Base-by-base conservation (phyloP, 2,329 filamentous ascomycete genomes). In the Alternaria viburni region DNA sequence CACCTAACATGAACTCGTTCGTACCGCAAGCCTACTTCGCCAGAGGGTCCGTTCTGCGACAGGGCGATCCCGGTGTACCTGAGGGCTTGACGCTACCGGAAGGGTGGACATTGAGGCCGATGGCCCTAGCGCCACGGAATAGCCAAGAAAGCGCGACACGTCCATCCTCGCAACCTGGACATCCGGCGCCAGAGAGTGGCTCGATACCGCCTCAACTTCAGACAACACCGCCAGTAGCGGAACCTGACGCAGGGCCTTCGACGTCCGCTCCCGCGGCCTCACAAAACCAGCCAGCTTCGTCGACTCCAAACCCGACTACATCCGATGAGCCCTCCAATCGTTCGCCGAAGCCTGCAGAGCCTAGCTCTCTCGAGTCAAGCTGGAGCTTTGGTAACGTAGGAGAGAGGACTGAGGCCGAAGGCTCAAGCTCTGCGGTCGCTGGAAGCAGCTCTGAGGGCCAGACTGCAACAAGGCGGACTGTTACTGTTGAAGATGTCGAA, bases 101-200 rank as follows among this genome's bases (percentile, higher is more conserved):
- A 52, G 79, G 78, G 13, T 81, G 78, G 77, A 79, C 76, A 17
- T 56, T 80, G 65, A 67, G 75, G 57, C 74, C 75, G 6, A 75
- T 79, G 74, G 67, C 74, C 30, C 62, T 72, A 41, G 64, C 72
- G 59, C 68, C 69, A 32, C 71, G 69, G 50, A 21, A 65, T 47
- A 66, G 57, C 15, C 67, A 64, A 25, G 65, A 68, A 32, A 57
- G 45, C 51, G 54, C 63, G 25, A 59, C 28, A 50, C 21, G 54
- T 54, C 30, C 60, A 25, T 23, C 64, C 23, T 50, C 62, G 23
- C 62, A 61, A 44, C 30, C 65, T 52, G 44, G 61, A 55, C 65
- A 61, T 49, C 36, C 61, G 32, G 49, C 47, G 43, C 44, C 52
- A 23, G 54, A 58, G 11, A 25, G 43, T 30, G 46, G 46, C 25